Base-by-base conservation (phyloP, 257 asterid genomes). In the Echium plantagineum region DNA sequence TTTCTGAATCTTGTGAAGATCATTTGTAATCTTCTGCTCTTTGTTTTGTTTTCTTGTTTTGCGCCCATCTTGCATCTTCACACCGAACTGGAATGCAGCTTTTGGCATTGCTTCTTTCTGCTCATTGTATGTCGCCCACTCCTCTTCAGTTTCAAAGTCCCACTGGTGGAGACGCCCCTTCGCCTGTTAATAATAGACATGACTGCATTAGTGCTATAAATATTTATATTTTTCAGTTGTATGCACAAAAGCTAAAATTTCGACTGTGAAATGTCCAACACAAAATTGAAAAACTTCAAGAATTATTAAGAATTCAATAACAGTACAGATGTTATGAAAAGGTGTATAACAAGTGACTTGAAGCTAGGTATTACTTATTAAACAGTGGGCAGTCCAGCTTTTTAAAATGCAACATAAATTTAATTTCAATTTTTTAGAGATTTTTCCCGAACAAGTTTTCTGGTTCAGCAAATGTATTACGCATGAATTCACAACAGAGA, bases 51-150 rank as follows among this genome's bases (percentile, higher is more conserved):
- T 93, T 8, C 99, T 74, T 0, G 99, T 93, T 81, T 93, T 93
- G 60, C 99, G 80, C 3, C 99, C 99, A 53, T 93, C 99, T 75
- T 89, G 97, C 99, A 93, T 93, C 75, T 93, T 93, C 71, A 89
- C 96, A 21, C 99, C 99, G 57, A 93, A 93, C 84, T 93, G 99
- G 82, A 93, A 93, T 67, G 99, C 99, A 69, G 97, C 97, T 83
- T 93, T 93, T 2, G 99, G 99, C 99, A 93, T 93, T 67, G 99
- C 99, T 76, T 93, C 99, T 80, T 93, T 93, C 77, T 93, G 95
- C 82, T 93, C 99, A 19, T 89, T 93, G 83, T 93, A 93, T 22
- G 68, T 75, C 9, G 97, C 96, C 99, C 99, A 93, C 75, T 93
- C 99, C 73, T 89, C 99, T 76, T 93, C 99, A 0, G 96, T 89